A percentile compares a stretch with the other conserved stretches of the same genome.
Evolutionary conservation across 768 basidiomycete species (phyloP).

Genomic region (Suillus subaureus): DNA sequence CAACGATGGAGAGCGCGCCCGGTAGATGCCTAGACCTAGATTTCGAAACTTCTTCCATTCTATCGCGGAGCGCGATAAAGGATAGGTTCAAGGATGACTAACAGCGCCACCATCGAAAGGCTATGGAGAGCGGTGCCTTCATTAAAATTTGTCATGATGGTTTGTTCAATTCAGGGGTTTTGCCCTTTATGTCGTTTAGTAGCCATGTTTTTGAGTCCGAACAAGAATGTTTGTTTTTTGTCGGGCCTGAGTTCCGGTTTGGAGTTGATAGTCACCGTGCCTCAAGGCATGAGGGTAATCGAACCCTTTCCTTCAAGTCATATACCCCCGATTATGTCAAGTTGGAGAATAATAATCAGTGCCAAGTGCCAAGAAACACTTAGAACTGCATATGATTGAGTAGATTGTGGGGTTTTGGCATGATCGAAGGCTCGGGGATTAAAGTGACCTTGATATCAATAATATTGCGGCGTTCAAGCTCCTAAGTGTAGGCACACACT

Average conservation of each 20-base stretch:
- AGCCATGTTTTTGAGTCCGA: too few relatives aligned
- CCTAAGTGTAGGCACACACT: background rate
- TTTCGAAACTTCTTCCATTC: too few relatives aligned
- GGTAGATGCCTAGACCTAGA: background rate
- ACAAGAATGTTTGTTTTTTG: background rate
- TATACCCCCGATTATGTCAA: background rate
- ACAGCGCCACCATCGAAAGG: too few relatives aligned
- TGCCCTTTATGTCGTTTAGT: background rate
- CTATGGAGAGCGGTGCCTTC: too few relatives aligned
- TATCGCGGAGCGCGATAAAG: too few relatives aligned
- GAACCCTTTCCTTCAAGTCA: background rate
- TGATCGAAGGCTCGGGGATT: background rate
- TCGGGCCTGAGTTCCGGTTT: background rate
- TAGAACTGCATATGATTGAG: background rate
- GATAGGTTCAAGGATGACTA: background rate
- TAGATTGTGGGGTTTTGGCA: background rate
- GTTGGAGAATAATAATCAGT: background rate
- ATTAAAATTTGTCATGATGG: too few relatives aligned
- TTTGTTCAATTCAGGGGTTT: too few relatives aligned
- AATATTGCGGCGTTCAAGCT: background rate
- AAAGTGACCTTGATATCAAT: background rate
- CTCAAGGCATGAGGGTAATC: background rate
- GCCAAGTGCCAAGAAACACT: constrained; percentile 3
- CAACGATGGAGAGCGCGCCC: background rate
- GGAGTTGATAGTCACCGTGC: background rate